Conservation (phyloP, 495 filamentous ascomycete genomes). For the Lophiostoma macrostomum region DNA sequence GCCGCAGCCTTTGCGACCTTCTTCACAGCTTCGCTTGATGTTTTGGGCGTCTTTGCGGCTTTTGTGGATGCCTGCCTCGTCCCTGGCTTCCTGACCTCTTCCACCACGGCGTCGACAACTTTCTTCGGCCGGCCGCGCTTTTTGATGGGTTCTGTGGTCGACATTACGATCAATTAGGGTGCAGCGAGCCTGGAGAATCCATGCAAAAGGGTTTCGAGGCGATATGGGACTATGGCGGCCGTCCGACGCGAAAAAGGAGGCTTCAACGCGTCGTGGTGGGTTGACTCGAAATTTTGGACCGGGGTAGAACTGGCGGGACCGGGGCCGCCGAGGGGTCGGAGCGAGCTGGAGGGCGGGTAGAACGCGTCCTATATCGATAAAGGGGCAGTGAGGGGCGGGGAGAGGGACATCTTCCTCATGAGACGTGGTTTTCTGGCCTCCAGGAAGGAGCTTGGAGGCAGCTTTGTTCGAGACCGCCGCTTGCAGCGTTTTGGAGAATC, state of each 20-base stretch:
- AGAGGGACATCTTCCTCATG: too few species aligned
- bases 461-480: too few species aligned
- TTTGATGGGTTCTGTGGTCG: constrained; percentile 7
- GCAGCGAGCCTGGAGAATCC: not conserved
- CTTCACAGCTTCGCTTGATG: too few species aligned
- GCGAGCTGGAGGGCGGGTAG: too few species aligned
- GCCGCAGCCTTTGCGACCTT: constrained; percentile 3
- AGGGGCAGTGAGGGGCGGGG: too few species aligned
- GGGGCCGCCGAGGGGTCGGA: not conserved
- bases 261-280: constrained; percentile 9
- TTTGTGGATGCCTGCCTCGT: not conserved
- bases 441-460: too few species aligned
- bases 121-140: constrained; percentile 29
- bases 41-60: not conserved
- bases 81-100: not conserved
- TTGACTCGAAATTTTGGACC: constrained; percentile 16
- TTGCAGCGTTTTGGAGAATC: too few species aligned
- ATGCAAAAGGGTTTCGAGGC: too few species aligned
- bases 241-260: constrained; percentile 10
- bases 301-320: constrained; percentile 1
- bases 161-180: constrained; percentile 11
- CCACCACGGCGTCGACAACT: constrained; percentile 6
- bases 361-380: too few species aligned
- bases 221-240: not conserved
- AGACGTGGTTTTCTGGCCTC: too few species aligned